Evolutionary conservation across 169 alveolate species (phyloP).

Genomic region (Cryptosporidium viatorum): DNA sequence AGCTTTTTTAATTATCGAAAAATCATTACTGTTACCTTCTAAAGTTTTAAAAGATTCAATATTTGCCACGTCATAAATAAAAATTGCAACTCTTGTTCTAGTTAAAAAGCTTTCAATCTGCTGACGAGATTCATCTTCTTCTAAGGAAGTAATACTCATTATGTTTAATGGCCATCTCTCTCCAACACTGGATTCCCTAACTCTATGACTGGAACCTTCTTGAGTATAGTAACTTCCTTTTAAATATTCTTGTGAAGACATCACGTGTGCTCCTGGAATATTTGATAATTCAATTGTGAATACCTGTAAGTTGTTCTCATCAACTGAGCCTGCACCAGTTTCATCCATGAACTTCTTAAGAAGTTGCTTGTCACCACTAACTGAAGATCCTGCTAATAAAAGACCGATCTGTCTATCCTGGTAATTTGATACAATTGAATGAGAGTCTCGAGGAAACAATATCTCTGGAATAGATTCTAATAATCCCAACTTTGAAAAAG

Average conservation of each 20-base stretch:
- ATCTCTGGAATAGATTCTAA: constrained; percentile 34
- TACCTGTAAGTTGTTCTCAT: constrained; percentile 47
- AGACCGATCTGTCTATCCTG: constrained; percentile 66
- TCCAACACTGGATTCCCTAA: constrained; percentile 63
- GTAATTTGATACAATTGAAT: constrained; percentile 6
- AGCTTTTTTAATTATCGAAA: constrained; percentile 8
- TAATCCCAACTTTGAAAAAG: constrained; percentile 47
- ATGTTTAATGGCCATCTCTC: constrained; percentile 73
- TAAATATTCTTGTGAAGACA: constrained; percentile 9
- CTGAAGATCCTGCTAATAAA: constrained; percentile 31
- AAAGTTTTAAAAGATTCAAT: constrained; percentile 13
- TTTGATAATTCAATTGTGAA: constrained; percentile 55
- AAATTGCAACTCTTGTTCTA: constrained; percentile 62
- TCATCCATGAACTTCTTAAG: not conserved
- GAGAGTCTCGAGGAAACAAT: constrained; percentile 43
- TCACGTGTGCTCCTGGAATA: constrained; percentile 62
- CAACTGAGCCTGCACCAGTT: constrained; percentile 23
- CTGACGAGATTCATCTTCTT: constrained; percentile 10
- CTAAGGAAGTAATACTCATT: constrained; percentile 38
- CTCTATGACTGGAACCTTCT: not conserved
- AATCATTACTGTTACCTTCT: not conserved
- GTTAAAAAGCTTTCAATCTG: constrained; percentile 44
- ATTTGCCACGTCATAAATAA: constrained; percentile 52
- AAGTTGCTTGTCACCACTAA: constrained; percentile 43
- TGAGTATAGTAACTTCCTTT: not conserved